Conservation (phyloP, 78 protist genomes). For the Dictyostelium firmibasis region DNA sequence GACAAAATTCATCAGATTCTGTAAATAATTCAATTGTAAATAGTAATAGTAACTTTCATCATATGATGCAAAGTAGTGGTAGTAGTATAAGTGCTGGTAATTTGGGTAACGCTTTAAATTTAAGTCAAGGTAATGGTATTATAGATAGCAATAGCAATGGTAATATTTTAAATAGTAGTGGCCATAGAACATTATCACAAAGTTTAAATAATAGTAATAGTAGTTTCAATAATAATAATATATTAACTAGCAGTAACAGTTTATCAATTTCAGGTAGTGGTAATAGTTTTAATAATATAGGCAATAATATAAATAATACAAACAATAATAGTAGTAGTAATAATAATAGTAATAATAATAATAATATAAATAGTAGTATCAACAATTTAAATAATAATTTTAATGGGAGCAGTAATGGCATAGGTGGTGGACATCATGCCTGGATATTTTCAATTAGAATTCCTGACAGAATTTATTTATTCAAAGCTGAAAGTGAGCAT, state of each 20-base stretch:
- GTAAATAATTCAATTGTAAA: conserved; percentile 11
- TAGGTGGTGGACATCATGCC: neutral
- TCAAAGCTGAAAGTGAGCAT: conserved; percentile 13
- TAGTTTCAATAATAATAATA: neutral
- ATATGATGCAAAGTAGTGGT: neutral
- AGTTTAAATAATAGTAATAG: neutral
- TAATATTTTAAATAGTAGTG: neutral
- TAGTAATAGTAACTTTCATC: conserved; percentile 18
- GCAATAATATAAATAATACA: neutral
- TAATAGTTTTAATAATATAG: neutral
- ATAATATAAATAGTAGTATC: neutral
- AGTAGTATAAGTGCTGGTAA: neutral
- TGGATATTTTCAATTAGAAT: conserved; percentile 51
- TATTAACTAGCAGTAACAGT: neutral
- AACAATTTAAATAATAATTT: neutral
- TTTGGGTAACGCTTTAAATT: neutral
- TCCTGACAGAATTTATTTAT: conserved; percentile 24
- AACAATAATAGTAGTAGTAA: neutral
- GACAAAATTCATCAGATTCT: neutral
- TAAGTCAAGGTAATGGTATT: neutral
- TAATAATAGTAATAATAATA: neutral
- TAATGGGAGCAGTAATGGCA: neutral
- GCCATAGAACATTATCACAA: neutral
- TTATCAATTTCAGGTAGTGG: neutral
- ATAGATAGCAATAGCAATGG: neutral